These are phyloP conservation scores for Pelargonium nanum DNA, from an alignment of 345 rosid species.

Conservation along the genomic window DNA sequence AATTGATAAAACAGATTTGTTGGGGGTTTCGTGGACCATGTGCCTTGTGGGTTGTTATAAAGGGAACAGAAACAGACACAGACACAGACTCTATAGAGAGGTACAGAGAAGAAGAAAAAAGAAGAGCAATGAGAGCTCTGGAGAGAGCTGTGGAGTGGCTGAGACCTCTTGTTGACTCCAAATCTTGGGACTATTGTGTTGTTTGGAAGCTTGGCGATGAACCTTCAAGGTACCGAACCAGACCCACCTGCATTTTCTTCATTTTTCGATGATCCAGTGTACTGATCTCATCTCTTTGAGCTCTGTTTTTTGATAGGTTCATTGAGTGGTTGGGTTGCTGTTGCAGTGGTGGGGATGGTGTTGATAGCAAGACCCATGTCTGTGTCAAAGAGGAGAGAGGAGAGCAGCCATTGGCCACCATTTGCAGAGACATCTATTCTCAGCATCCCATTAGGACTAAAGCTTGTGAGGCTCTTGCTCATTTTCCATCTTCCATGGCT, in stretches of 20 bases:
- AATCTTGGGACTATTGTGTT: conserved; percentile 69
- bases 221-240: conserved; percentile 47
- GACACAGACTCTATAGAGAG: too few species aligned
- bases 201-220: conserved; percentile 78
- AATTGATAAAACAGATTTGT: too few species aligned
- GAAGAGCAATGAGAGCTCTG: conserved; percentile 31
- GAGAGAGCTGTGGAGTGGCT: conserved; percentile 52
- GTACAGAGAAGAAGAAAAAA: too few species aligned
- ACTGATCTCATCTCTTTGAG: too few species aligned
- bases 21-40: too few species aligned
- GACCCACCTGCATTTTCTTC: neutral
- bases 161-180: conserved; percentile 56
- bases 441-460: conserved; percentile 35
- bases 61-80: neutral
- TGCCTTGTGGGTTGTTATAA: too few species aligned
- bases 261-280: neutral
- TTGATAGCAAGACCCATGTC: conserved; percentile 1
- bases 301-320: conserved; percentile 28
- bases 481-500: conserved; percentile 43
- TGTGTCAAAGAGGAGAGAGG: conserved; percentile 25
- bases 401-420: conserved; percentile 11
- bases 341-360: conserved; percentile 34
- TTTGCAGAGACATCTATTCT: conserved; percentile 50
- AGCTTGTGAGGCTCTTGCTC: conserved; percentile 68
- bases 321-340: conserved; percentile 79